These are phyloP conservation scores for Allantophomopsis cytisporea DNA, from an alignment of 2,329 filamentous ascomycete species.

Conservation along the genomic window DNA sequence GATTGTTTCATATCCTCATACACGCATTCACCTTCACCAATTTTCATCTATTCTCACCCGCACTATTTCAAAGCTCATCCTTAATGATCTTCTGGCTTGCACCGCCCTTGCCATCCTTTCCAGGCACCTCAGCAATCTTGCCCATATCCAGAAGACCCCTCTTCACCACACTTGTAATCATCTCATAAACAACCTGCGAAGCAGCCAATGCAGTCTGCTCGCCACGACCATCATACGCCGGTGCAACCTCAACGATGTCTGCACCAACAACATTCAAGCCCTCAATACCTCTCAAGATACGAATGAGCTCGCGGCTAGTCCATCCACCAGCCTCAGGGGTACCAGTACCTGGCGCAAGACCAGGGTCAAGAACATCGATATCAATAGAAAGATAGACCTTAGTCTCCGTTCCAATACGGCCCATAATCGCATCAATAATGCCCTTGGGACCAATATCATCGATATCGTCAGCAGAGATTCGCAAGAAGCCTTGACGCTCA, in stretches of 20 bases:
- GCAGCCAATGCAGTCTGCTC: conserved; percentile 75
- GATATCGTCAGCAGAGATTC: conserved; percentile 75
- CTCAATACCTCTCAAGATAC: conserved; percentile 72
- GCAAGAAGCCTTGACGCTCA: conserved; percentile 61
- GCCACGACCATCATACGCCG: conserved; percentile 67
- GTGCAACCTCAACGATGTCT: conserved; percentile 80
- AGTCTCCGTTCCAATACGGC: conserved; percentile 56
- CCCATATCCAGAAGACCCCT: conserved; percentile 28
- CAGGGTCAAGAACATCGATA: conserved; percentile 71
- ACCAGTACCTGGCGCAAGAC: conserved; percentile 59
- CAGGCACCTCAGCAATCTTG: conserved; percentile 11
- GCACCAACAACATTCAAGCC: conserved; percentile 75
- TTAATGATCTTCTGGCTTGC: conserved; percentile 2
- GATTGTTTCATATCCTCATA: no score
- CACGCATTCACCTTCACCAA: no score
- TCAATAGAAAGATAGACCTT: conserved; percentile 75
- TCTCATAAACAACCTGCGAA: conserved; percentile 74
- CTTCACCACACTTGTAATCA: conserved; percentile 66
- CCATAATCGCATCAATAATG: conserved; percentile 57
- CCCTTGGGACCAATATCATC: conserved; percentile 62
- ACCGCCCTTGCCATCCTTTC: conserved; percentile 7
- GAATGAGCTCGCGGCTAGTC: conserved; percentile 79
- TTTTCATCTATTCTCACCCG: not conserved
- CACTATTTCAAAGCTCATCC: conserved; percentile 8
- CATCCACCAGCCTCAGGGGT: conserved; percentile 86